phyloP scores from a whole-genome alignment of 768 basidiomycete species.

The Leccinum pellstonianum region DNA sequence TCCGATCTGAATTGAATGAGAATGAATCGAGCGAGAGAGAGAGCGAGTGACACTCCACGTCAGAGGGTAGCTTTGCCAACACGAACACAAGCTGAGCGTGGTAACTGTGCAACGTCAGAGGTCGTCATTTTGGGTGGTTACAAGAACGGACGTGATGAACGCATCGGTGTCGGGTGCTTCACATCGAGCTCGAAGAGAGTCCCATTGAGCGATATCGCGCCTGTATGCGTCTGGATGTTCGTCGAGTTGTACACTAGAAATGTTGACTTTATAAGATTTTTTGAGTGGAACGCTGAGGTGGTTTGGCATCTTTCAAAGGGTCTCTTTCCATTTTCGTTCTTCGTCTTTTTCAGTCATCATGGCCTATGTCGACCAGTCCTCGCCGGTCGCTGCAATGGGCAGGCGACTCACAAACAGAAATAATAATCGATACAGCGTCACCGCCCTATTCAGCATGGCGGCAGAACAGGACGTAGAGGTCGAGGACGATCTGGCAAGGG shows the following conservation, averaged over 20 bases:
- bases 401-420: slow-evolving; percentile 87
- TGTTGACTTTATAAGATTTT: slow-evolving; percentile 54
- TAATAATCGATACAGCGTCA: slow-evolving; percentile 95
- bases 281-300: slow-evolving; percentile 76
- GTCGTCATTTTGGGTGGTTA: not conserved
- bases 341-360: slow-evolving; percentile 30
- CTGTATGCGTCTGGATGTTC: slow-evolving; percentile 85
- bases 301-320: slow-evolving; percentile 59
- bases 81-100: slow-evolving; percentile 87
- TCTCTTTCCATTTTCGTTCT: not conserved
- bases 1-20: slow-evolving; percentile 50
- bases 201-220: slow-evolving; percentile 73
- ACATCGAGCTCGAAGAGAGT: slow-evolving; percentile 55
- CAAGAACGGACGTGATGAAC: slow-evolving; percentile 53
- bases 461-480: slow-evolving; percentile 98
- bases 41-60: slow-evolving; percentile 45
- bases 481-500: slow-evolving; percentile 93
- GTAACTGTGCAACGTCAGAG: slow-evolving; percentile 55
- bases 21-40: slow-evolving; percentile 7
- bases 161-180: slow-evolving; percentile 56
- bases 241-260: slow-evolving; percentile 58
- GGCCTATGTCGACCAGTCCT: slow-evolving; percentile 62
- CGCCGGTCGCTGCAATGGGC: slow-evolving; percentile 61
- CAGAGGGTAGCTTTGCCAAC: slow-evolving; percentile 77
- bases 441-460: slow-evolving; percentile 94